These are phyloP conservation scores for Narthecium ossifragum DNA, from an alignment of 106 monocot genomes.

Conservation along the genomic window DNA sequence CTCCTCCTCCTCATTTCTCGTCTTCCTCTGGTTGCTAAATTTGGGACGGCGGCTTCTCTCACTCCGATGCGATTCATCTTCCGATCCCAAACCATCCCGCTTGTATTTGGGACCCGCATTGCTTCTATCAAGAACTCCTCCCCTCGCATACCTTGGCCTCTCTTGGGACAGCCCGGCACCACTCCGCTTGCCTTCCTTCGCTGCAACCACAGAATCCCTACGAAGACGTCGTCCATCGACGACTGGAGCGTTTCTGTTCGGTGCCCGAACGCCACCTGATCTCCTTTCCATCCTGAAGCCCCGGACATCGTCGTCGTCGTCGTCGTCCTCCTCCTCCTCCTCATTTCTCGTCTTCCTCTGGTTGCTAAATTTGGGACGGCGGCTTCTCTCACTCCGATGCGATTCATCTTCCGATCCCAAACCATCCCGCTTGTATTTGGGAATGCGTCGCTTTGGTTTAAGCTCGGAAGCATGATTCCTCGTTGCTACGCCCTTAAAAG, in stretches of 20 bases:
- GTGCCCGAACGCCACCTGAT: no score
- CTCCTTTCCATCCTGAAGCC: not conserved
- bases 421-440: no score
- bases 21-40: not conserved
- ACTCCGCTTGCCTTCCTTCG: constrained; percentile 3
- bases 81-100: no score
- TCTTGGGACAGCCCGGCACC: constrained; percentile 1
- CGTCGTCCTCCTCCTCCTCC: not conserved
- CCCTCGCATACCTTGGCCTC: constrained; percentile 1
- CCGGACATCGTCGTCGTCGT: not conserved
- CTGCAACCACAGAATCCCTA: not conserved
- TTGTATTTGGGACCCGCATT: no score
- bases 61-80: no score
- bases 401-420: no score
- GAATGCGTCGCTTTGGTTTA: no score
- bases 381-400: no score
- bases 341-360: not conserved
- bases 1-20: not conserved
- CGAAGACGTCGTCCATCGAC: constrained; percentile 1
- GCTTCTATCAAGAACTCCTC: no score
- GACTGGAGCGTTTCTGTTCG: not conserved
- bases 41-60: no score
- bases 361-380: not conserved
- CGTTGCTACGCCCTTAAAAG: no score
- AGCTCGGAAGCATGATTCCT: no score